Conservation (phyloP, 768 basidiomycete genomes). For the Auriculariales sp. region DNA sequence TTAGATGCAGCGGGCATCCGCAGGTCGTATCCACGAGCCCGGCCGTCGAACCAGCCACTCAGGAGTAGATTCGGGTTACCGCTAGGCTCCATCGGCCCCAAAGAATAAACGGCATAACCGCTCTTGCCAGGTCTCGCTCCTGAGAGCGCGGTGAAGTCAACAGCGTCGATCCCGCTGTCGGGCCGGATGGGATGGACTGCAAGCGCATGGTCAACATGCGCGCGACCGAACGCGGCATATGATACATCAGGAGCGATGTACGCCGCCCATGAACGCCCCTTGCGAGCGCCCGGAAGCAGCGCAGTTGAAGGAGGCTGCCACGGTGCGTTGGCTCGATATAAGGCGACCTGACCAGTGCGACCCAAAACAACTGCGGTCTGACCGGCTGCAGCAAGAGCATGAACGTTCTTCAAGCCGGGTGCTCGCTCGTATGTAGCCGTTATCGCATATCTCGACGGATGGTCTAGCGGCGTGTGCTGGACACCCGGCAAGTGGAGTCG, state of each 20-base stretch:
- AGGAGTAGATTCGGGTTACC: background rate
- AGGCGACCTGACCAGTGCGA: background rate
- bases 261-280: background rate
- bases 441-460: background rate
- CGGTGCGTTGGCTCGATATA: background rate
- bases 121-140: background rate
- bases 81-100: background rate
- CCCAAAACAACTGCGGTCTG: background rate
- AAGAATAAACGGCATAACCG: background rate
- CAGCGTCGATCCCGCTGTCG: background rate
- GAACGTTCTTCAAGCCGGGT: background rate
- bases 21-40: background rate
- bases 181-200: background rate
- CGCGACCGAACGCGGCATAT: background rate
- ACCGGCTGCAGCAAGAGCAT: background rate
- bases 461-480: background rate
- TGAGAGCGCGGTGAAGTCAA: background rate
- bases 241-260: background rate
- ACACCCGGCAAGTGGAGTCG: background rate
- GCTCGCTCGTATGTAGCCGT: background rate
- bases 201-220: background rate
- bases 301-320: background rate
- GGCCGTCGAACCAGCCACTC: conserved; percentile 1
- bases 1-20: background rate
- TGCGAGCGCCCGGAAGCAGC: background rate